Conservation (phyloP, 352 stramenopile genomes). For the Pythium periplocum region DNA sequence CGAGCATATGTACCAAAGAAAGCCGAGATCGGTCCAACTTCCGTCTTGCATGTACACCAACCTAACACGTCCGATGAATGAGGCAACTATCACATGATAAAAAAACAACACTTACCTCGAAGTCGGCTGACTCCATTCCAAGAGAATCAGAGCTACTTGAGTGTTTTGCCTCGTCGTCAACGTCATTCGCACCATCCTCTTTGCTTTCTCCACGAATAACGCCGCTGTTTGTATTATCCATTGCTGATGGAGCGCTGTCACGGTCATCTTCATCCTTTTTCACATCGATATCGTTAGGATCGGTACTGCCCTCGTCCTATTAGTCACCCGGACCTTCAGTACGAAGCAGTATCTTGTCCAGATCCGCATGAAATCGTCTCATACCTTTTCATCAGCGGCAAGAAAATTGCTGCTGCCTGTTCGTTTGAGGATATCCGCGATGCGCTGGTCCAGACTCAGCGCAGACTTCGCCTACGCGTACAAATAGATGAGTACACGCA, state of each 20-base stretch:
- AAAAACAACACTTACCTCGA: constrained; percentile 37
- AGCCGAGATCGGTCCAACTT: constrained; percentile 38
- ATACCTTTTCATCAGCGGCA: too few species aligned
- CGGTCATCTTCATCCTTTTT: constrained; percentile 4
- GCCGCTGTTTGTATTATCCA: not conserved
- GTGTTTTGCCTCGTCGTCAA: constrained; percentile 13
- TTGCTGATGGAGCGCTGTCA: not conserved
- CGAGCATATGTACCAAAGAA: constrained; percentile 31
- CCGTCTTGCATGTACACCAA: constrained; percentile 38
- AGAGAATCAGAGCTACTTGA: constrained; percentile 66
- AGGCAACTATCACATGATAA: too few species aligned
- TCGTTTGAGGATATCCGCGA: constrained; percentile 72
- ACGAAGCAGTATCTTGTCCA: too few species aligned
- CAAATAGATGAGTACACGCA: not conserved
- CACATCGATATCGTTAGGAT: not conserved
- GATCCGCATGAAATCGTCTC: too few species aligned
- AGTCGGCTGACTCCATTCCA: constrained; percentile 71
- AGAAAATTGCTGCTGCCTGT: constrained; percentile 47
- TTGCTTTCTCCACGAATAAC: not conserved
- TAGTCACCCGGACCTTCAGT: too few species aligned
- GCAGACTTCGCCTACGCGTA: constrained; percentile 15
- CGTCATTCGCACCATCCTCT: not conserved
- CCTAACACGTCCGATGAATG: constrained; percentile 16
- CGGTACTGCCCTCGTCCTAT: too few species aligned
- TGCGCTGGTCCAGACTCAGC: constrained; percentile 63